Conservation (phyloP, 768 basidiomycete genomes). For the Phylloporus sp. region DNA sequence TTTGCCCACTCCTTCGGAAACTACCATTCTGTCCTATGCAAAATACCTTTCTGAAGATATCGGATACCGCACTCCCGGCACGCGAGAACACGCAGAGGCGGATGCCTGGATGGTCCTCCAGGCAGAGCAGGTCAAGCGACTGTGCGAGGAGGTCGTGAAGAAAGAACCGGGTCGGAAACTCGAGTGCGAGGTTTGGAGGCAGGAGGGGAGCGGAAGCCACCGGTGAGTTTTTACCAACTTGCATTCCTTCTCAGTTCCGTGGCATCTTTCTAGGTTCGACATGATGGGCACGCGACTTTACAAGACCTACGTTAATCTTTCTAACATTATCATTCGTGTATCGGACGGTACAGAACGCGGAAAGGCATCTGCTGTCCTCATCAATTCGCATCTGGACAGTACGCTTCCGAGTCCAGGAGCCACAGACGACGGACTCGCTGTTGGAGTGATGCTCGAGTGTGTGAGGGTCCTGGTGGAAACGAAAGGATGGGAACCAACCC, state of each 20-base stretch:
- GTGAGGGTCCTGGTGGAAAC: slow-evolving; percentile 69
- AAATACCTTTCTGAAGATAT: slow-evolving; percentile 77
- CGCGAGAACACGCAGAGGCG: slow-evolving; percentile 78
- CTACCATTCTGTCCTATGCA: slow-evolving; percentile 57
- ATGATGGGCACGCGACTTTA: slow-evolving; percentile 84
- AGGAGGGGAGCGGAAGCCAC: slow-evolving; percentile 84
- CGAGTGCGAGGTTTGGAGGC: slow-evolving; percentile 90
- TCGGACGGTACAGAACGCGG: slow-evolving; percentile 68
- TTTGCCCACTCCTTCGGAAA: slow-evolving; percentile 68
- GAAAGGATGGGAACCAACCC: slow-evolving; percentile 63
- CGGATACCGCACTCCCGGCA: slow-evolving; percentile 89
- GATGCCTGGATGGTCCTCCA: slow-evolving; percentile 77
- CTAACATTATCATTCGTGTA: slow-evolving; percentile 84
- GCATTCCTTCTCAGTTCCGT: neutral
- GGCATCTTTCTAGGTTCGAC: slow-evolving; percentile 61
- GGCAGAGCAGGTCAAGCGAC: slow-evolving; percentile 52
- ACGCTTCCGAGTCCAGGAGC: slow-evolving; percentile 88
- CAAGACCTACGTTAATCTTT: slow-evolving; percentile 83
- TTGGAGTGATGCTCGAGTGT: slow-evolving; percentile 89
- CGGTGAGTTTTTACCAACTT: slow-evolving; percentile 45
- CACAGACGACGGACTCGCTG: slow-evolving; percentile 81
- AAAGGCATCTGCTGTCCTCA: slow-evolving; percentile 77
- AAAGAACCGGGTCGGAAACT: slow-evolving; percentile 47
- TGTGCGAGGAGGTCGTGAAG: slow-evolving; percentile 55
- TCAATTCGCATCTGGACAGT: slow-evolving; percentile 88